Conservation (phyloP, 2,329 filamentous ascomycete genomes). For the Didymella segeticola region DNA sequence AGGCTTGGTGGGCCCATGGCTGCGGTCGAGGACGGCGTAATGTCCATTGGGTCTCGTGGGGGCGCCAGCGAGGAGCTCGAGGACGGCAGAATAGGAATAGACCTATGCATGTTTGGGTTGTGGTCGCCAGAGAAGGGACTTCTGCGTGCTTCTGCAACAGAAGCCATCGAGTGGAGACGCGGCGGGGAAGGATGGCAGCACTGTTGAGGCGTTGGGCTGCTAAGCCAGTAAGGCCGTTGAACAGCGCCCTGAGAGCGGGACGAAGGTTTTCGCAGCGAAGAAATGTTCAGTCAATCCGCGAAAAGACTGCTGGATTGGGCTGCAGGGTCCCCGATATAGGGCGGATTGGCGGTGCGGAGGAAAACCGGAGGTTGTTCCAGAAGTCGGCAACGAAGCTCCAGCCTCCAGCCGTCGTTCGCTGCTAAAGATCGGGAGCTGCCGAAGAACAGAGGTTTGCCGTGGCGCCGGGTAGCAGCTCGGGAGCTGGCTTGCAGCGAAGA, state of each 20-base stretch:
- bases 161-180: constrained; percentile 48
- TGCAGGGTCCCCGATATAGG: constrained; percentile 16
- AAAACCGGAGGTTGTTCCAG: constrained; percentile 11
- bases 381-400: constrained; percentile 3
- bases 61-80: constrained; percentile 54
- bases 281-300: constrained; percentile 2
- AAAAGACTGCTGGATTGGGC: constrained; percentile 5
- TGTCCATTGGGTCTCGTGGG: constrained; percentile 62
- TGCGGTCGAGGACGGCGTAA: constrained; percentile 55
- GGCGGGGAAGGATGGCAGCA: constrained; percentile 15
- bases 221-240: constrained; percentile 7
- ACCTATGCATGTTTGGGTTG: constrained; percentile 56
- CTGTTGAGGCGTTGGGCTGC: constrained; percentile 19
- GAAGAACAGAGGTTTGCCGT: constrained; percentile 8
- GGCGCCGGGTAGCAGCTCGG: constrained; percentile 13
- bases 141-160: constrained; percentile 53
- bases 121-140: constrained; percentile 56
- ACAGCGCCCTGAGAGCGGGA: constrained; percentile 5
- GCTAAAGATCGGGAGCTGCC: constrained; percentile 8
- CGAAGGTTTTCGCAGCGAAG: constrained; percentile 5
- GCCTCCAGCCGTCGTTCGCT: constrained; percentile 4
- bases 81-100: constrained; percentile 60
- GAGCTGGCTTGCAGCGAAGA: constrained; percentile 8
- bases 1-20: constrained; percentile 58
- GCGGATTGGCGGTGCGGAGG: constrained; percentile 11